Conservation (phyloP, 176 grass and related monocot genomes). For the Hsuehochloa calcarea region DNA sequence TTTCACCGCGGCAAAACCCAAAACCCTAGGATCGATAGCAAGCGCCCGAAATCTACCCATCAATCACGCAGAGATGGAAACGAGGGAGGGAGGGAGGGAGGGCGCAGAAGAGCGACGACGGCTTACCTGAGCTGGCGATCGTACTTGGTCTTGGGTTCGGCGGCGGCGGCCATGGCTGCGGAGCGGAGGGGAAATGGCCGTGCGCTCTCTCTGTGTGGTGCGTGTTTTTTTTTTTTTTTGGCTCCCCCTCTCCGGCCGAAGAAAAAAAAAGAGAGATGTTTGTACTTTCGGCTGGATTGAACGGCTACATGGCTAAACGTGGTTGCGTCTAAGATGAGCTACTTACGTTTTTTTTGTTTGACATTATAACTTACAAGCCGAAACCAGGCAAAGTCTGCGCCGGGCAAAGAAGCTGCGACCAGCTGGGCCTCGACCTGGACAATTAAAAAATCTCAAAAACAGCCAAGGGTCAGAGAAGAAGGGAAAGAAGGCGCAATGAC, state of each 20-base stretch:
- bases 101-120: neutral
- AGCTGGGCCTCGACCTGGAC: no score
- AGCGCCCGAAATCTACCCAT: conserved; percentile 18
- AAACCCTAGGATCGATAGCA: conserved; percentile 7
- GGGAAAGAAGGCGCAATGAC: no score
- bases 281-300: no score
- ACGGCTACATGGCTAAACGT: no score
- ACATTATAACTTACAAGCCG: no score
- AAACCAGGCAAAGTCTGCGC: no score
- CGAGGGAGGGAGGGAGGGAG: neutral
- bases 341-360: no score
- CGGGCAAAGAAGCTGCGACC: no score
- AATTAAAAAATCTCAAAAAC: no score
- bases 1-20: neutral
- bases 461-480: no score
- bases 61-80: neutral
- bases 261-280: neutral
- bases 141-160: conserved; percentile 75
- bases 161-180: conserved; percentile 48
- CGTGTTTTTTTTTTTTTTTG: neutral
- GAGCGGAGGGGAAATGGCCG: neutral
- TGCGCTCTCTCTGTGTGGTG: neutral
- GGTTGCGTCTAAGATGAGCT: neutral
- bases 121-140: conserved; percentile 74
- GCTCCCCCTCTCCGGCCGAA: conserved; percentile 21